Evolutionary conservation across 805 yeast genomes (phyloP).

Genomic region (Wickerhamomyces xylosicus): DNA sequence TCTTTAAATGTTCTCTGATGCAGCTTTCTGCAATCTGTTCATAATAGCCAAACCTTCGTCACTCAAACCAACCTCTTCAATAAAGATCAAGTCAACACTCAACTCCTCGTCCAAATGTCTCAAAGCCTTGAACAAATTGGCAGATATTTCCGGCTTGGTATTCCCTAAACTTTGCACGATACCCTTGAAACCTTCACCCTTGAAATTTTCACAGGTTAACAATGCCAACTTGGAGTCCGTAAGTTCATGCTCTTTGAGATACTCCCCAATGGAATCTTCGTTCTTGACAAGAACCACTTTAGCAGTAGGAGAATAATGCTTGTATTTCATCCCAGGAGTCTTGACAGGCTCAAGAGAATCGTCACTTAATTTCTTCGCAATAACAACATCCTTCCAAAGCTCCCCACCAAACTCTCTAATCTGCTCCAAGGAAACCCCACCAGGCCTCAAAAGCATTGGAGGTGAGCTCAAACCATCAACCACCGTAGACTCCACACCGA

Average conservation of each 20-base stretch:
- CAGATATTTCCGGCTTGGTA: conserved; percentile 49
- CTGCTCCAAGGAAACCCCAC: conserved; percentile 81
- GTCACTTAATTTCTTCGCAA: conserved; percentile 55
- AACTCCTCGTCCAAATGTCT: conserved; percentile 61
- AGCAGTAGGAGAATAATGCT: conserved; percentile 90
- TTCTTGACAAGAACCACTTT: conserved; percentile 61
- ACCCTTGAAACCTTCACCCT: conserved; percentile 13
- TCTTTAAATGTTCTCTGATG: conserved; percentile 35
- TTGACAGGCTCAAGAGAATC: conserved; percentile 57
- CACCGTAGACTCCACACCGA: conserved; percentile 92
- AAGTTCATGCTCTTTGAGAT: conserved; percentile 19
- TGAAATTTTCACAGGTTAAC: conserved; percentile 27
- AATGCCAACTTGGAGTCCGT: conserved; percentile 37
- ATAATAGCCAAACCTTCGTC: conserved; percentile 89
- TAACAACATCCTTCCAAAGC: conserved; percentile 50
- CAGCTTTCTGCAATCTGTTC: conserved; percentile 85
- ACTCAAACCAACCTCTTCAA: conserved; percentile 69
- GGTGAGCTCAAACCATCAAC: conserved; percentile 81
- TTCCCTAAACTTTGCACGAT: conserved; percentile 29
- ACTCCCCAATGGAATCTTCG: conserved; percentile 11
- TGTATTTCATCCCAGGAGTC: conserved; percentile 97
- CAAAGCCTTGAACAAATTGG: conserved; percentile 60
- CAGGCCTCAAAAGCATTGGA: conserved; percentile 87
- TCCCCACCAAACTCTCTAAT: conserved; percentile 57
- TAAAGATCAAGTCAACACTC: conserved; percentile 62